Percentiles rank a stretch among this genome's conserved stretches.
Evolutionary conservation across 148 eudicot genomes (phyloP).

Genomic region (Arctostaphylos glauca): DNA sequence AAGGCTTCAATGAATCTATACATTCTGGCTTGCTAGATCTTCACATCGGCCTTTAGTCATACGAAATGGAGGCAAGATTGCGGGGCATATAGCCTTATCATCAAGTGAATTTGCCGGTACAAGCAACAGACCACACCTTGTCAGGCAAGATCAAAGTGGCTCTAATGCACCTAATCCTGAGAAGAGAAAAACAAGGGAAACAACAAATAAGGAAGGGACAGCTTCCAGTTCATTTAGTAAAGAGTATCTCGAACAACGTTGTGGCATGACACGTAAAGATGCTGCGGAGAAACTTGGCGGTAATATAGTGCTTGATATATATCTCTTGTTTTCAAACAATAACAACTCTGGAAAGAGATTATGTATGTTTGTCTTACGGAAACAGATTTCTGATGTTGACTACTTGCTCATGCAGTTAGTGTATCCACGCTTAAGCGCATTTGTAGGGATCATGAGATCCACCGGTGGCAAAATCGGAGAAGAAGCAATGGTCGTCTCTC

Average conservation of each 20-base stretch:
- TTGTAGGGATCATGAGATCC: slow-evolving; percentile 76
- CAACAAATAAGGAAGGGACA: slow-evolving; percentile 60
- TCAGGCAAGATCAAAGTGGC: slow-evolving; percentile 20
- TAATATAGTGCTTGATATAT: background rate
- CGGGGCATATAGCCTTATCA: background rate
- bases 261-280: slow-evolving; percentile 46
- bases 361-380: background rate
- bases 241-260: slow-evolving; percentile 65
- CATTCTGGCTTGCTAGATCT: no score
- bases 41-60: no score
- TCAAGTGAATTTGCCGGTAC: background rate
- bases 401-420: slow-evolving; percentile 56
- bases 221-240: slow-evolving; percentile 74
- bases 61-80: background rate
- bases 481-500: slow-evolving; percentile 66
- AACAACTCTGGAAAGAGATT: background rate
- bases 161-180: slow-evolving; percentile 23
- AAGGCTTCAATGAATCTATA: no score
- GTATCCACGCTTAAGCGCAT: slow-evolving; percentile 89
- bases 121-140: slow-evolving; percentile 20
- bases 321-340: background rate
- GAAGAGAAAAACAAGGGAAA: slow-evolving; percentile 21
- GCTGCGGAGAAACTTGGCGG: background rate
- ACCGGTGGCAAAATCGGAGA: slow-evolving; percentile 82
- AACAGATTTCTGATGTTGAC: background rate